phyloP scores from a whole-genome alignment of 2,329 filamentous ascomycete species.

The Neofusicoccum laricinum region DNA sequence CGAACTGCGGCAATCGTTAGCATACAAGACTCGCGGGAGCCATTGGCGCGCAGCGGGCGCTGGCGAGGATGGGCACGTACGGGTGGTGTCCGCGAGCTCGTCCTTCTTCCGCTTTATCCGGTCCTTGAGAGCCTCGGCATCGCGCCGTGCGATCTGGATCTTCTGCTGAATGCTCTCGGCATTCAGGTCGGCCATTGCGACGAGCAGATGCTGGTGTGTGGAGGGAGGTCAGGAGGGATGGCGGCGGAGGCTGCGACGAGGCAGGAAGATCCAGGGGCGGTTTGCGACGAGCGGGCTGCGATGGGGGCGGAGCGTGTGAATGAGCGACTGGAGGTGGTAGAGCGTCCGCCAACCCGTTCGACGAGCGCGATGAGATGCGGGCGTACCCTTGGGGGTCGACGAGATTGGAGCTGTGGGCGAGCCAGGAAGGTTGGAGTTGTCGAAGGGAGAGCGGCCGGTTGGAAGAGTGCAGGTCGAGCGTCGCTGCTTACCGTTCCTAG shows the following conservation, averaged over 20 bases:
- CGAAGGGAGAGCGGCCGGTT: conserved; percentile 4
- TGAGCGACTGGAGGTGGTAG: conserved; percentile 11
- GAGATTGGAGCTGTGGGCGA: background rate
- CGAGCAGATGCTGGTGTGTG: background rate
- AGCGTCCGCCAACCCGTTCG: conserved; percentile 11
- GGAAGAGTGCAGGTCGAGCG: conserved; percentile 2
- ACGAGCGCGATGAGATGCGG: conserved; percentile 10
- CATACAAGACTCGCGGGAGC: background rate
- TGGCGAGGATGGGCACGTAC: conserved; percentile 57
- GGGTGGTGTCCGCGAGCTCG: conserved; percentile 94
- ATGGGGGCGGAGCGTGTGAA: conserved; percentile 15
- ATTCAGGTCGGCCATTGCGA: conserved; percentile 47
- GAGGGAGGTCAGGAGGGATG: conserved; percentile 7
- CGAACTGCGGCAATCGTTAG: conserved; percentile 62
- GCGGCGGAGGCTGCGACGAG: conserved; percentile 15
- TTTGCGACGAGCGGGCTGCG: conserved; percentile 12
- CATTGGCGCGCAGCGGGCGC: background rate
- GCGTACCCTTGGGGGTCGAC: background rate
- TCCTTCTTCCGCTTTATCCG: conserved; percentile 99
- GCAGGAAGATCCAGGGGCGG: conserved; percentile 16
- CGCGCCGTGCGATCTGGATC: conserved; percentile 95
- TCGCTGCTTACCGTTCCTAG: conserved; percentile 5
- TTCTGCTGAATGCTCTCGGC: conserved; percentile 52
- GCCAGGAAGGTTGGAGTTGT: conserved; percentile 8
- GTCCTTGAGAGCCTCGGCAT: conserved; percentile 96